Base-by-base conservation (phyloP, 495 filamentous ascomycete species). In the Penicillium arizonense region DNA sequence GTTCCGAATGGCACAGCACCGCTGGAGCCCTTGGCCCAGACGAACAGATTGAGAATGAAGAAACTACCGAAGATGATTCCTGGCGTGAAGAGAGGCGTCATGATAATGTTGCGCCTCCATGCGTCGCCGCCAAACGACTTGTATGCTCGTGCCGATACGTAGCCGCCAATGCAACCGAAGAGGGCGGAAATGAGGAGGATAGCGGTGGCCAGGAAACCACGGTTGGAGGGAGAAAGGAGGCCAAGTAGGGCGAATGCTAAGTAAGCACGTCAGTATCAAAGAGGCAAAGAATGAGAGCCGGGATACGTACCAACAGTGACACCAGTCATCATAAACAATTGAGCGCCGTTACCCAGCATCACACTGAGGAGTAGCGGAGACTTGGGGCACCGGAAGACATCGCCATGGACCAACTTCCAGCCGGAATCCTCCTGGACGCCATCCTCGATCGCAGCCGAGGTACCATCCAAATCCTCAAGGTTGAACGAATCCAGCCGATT, bases 361-460 rank as follows among this genome's bases (percentile, higher is more conserved):
- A 98, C 77, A 64, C 90, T 89, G 18, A 98, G 80, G 6, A 96
- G 75, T 38, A 98, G 77, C 1, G 91, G 88, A 47, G 88, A 84
- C 50, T 83, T 80, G 5, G 94, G 94, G 10, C 89, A 84, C 37
- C 94, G 84, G 79, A 98, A 98, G 36, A 98, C 93, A 70, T 98
- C 94, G 39, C 94, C 94, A 61, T 98, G 94, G 0, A 98, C 92
- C 39, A 98, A 76, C 73, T 98, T 98, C 94, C 94, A 98, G 34
- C 94, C 94, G 5, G 91, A 96, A 69, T 98, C 94, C 67, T 98
- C 94, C 64, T 96, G 91, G 1, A 97, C 88, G 12, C 91, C 92
- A 62, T 97, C 94, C 53, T 98, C 93, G 9, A 91, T 71, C 8
- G 82, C 83, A 24, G 76, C 79, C 26, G 82, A 87, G 1, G 86